Evolutionary conservation across 2,329 filamentous ascomycete genomes (phyloP).

Genomic region (Calycina marina): DNA sequence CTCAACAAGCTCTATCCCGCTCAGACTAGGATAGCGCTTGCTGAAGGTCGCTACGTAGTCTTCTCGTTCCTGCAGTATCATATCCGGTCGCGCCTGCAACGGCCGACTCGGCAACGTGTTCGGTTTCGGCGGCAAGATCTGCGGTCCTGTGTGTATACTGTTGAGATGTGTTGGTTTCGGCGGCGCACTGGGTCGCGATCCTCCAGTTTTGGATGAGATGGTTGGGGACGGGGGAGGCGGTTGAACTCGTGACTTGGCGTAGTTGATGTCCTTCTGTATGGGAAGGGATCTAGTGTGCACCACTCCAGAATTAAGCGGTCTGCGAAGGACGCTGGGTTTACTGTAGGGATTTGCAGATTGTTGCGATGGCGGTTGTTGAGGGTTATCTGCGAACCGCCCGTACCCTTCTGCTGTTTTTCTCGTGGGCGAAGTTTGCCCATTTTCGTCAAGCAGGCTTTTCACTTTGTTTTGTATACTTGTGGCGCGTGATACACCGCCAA

Average conservation of each 20-base stretch:
- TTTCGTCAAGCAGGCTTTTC: constrained; percentile 71
- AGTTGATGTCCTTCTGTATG: constrained; percentile 14
- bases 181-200: constrained; percentile 36
- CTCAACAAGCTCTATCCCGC: constrained; percentile 53
- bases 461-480: constrained; percentile 87
- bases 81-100: constrained; percentile 33
- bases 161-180: constrained; percentile 49
- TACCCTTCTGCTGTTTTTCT: constrained; percentile 77
- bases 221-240: constrained; percentile 11
- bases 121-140: constrained; percentile 28
- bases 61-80: constrained; percentile 42
- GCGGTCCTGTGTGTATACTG: constrained; percentile 31
- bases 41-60: constrained; percentile 61
- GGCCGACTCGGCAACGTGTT: constrained; percentile 25
- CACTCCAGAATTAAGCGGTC: constrained; percentile 28
- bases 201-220: constrained; percentile 19
- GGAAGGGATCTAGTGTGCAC: constrained; percentile 8
- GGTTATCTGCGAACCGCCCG: constrained; percentile 60
- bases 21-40: constrained; percentile 74
- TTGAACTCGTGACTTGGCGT: constrained; percentile 14
- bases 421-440: constrained; percentile 40
- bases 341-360: constrained; percentile 14
- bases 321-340: constrained; percentile 25
- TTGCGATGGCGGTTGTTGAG: constrained; percentile 9
- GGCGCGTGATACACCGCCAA: constrained; percentile 48